Base-by-base conservation (phyloP, 805 yeast genomes). In the Yarrowia sp. region DNA sequence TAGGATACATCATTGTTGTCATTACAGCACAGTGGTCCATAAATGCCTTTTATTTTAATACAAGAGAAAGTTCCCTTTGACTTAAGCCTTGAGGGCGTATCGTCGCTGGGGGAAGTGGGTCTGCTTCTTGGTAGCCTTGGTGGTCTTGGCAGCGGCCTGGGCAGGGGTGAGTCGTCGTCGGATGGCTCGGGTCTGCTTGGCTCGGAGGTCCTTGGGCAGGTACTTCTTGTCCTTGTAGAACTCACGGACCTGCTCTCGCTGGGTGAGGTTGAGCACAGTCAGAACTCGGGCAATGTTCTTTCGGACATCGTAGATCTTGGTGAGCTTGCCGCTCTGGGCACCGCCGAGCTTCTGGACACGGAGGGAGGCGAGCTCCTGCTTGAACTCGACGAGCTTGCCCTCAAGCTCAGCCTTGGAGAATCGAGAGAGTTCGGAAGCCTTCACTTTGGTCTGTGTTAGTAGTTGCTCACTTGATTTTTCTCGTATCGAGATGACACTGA, bases 131-230 rank as follows among this genome's bases (percentile, higher is more conserved):
- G 86, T 87, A 81, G 93, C 92, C 87, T 90, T 92, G 77, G 84
- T 89, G 79, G 98, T 94, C 81, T 84, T 83, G 81, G 84, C 84
- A 77, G 86, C 79, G 81, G 91, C 88, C 86, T 95, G 97, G 83
- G 83, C 82, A 80, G 89, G 86, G 83, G 98, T 87, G 81, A 95
- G 87, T 81, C 88, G 87, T 88, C 98, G 91, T 91, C 99, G 94
- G 84, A 94, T 85, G 83, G 99, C 98, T 89, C 98, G 94, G 84
- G 99, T 95, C 90, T 95, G 91, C 94, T 95, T 95, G 78, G 92
- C 97, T 87, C 98, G 94, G 85, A 95, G 88, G 83, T 93, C 98
- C 87, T 94, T 93, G 87, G 99, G 98, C 83, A 87, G 86, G 89
- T 87, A 90, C 85, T 92, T 93, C 78, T 79, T 78, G 76, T 73